Percentiles rank a stretch among this genome's conserved stretches.
Conservation (phyloP, 1,139 yeast species). For the Insectozyma bohioensis region DNA sequence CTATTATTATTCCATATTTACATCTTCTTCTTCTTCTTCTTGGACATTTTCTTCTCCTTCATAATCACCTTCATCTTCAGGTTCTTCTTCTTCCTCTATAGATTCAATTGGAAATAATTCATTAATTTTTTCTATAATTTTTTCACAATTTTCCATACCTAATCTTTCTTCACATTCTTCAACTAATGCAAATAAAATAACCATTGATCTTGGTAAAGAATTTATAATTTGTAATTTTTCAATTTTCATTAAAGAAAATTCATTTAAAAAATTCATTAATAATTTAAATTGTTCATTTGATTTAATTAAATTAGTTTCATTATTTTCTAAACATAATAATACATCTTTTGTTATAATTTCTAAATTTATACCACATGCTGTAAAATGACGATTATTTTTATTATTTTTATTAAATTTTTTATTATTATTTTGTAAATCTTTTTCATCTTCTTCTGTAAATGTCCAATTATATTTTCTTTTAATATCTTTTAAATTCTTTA, state of each 20-base stretch:
- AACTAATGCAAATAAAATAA: conserved; percentile 71
- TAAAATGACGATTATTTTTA: conserved; percentile 40
- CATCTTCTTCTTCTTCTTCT: conserved; percentile 8
- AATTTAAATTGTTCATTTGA: conserved; percentile 48
- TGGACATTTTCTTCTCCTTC: conserved; percentile 11
- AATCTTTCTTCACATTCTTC: conserved; percentile 92
- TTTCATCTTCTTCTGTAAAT: conserved; percentile 39
- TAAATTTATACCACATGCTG: conserved; percentile 47
- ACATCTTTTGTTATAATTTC: conserved; percentile 73
- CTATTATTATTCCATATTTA: conserved; percentile 1
- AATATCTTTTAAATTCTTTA: conserved; percentile 54
- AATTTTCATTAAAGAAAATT: conserved; percentile 67
- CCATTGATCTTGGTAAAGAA: conserved; percentile 75
- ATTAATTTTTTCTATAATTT: conserved; percentile 50
- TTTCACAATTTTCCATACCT: conserved; percentile 57
- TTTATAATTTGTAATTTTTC: conserved; percentile 86
- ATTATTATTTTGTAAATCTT: conserved; percentile 21
- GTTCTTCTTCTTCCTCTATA: conserved; percentile 28
- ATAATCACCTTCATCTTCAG: conserved; percentile 19
- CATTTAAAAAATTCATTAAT: conserved; percentile 53
- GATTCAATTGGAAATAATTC: conserved; percentile 49
- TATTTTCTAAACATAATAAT: conserved; percentile 46
- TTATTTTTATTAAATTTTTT: conserved; percentile 25
- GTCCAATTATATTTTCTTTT: conserved; percentile 50
- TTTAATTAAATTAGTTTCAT: conserved; percentile 43